Base-by-base conservation (phyloP, 345 rosid genomes). In the Murraya koenigii region DNA sequence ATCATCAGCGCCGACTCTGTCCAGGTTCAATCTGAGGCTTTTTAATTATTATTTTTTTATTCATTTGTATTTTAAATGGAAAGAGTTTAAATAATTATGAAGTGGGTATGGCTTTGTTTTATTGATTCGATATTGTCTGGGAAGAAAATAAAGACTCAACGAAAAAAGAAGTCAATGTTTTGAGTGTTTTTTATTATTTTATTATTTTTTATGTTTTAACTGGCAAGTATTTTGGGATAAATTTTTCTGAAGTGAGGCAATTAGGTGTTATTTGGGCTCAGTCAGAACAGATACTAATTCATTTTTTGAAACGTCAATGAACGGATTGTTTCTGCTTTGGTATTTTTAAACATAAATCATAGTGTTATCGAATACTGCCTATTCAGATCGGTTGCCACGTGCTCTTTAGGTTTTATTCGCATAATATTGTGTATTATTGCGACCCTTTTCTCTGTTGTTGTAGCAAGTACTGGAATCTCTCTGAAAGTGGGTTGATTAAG, bases 1-100 rank as follows among this genome's bases (percentile, higher is more conserved):
- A 95, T 95, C 86, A 87, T 93, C 82, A 95, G 98, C 84, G 99
- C 98, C 47, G 98, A 95, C 86, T 95, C 99, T 58, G 97, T 95
- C 74, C 98, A 93, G 98, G 98, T 93, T 55, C 11, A 11, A 41
- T 41, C 49, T 11, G 15, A 41, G 49, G 49, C 49, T 41, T 41
- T 41, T 41, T 10, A 10, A 41, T 41, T 41, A 2, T 41, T 41
- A 2, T 9, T 41, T 41, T 41, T 41, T 10, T 6, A 41, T 41
- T 41, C 4, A 41, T 41, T 41, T 4, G 9, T 19, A 63, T 32
- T 26, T 44, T 19, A 20, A 63, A 23, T 44, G 28, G 38, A 66
- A 54, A 30, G 25, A 35, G 32, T 28, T 39, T 67, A 67, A 36
- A 32, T 20, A n/a, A 67, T 68, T 23, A 23, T 23, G 71, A 68